A percentile compares a stretch with the other conserved stretches of the same genome.
These are phyloP conservation scores for Fusarium irregulare DNA, from an alignment of 2,329 filamentous ascomycete species.

Conservation along the genomic window DNA sequence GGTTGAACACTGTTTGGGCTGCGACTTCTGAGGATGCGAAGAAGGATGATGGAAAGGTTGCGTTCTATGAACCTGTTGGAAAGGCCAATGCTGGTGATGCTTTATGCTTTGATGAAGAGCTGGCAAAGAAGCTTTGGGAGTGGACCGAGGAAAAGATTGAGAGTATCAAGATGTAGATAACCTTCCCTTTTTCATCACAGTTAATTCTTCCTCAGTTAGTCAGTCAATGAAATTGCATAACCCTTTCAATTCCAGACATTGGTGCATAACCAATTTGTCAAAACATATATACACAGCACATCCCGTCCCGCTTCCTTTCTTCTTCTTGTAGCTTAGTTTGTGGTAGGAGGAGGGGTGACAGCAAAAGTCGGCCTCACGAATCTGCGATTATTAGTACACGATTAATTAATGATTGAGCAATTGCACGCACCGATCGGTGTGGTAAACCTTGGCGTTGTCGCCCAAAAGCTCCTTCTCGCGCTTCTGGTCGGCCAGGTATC, in stretches of 20 bases:
- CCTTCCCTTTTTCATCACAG: background rate
- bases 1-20: constrained; percentile 50
- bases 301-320: constrained; percentile 4
- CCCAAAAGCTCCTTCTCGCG: constrained; percentile 93
- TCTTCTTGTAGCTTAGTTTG: constrained; percentile 57
- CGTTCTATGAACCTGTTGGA: constrained; percentile 48
- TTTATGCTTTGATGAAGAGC: constrained; percentile 43
- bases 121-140: constrained; percentile 53
- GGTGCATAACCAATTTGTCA: constrained; percentile 23
- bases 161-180: background rate
- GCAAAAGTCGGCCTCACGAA: constrained; percentile 86
- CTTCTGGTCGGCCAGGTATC: constrained; percentile 86
- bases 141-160: constrained; percentile 49
- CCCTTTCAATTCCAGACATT: constrained; percentile 30
- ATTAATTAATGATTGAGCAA: background rate
- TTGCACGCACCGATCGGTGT: constrained; percentile 80
- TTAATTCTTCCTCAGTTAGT: background rate
- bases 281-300: constrained; percentile 45
- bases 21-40: constrained; percentile 41
- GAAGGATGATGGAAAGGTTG: constrained; percentile 24
- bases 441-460: constrained; percentile 84
- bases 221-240: constrained; percentile 14
- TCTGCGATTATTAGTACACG: constrained; percentile 56
- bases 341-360: constrained; percentile 72
- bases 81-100: constrained; percentile 35